Conservation (phyloP, 345 rosid genomes). For the Melaleuca quinquenervia region DNA sequence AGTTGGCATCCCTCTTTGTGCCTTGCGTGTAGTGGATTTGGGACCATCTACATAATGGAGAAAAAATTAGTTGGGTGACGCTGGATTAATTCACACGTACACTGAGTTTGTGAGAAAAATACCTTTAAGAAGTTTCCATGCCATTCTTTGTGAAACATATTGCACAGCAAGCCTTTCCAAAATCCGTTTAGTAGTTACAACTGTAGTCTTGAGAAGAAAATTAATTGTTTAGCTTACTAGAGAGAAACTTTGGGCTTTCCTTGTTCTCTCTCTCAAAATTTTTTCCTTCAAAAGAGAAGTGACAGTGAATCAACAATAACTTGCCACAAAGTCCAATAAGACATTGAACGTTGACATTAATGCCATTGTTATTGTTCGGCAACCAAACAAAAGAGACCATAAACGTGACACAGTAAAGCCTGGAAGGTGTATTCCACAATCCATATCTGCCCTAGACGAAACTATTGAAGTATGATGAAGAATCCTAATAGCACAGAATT, state of each 20-base stretch:
- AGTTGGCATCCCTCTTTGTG: constrained; percentile 69
- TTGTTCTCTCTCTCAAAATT: background rate
- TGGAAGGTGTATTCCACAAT: background rate
- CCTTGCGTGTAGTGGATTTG: constrained; percentile 70
- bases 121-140: constrained; percentile 99
- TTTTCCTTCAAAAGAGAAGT: background rate
- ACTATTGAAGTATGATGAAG: background rate
- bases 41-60: constrained; percentile 52
- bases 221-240: constrained; percentile 1
- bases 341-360: background rate
- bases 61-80: background rate
- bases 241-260: background rate
- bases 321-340: background rate
- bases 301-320: background rate
- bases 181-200: constrained; percentile 77
- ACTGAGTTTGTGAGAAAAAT: background rate
- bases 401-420: background rate
- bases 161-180: constrained; percentile 83
- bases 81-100: background rate
- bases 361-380: background rate
- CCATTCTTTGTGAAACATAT: constrained; percentile 77
- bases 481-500: background rate
- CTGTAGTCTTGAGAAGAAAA: constrained; percentile 50
- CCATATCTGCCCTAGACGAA: background rate
- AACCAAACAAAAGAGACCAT: background rate